A percentile compares a stretch with the other conserved stretches of the same genome.
These are phyloP conservation scores for Dendrostoma leiphaemia DNA, from an alignment of 2,329 filamentous ascomycete genomes.

Conservation along the genomic window DNA sequence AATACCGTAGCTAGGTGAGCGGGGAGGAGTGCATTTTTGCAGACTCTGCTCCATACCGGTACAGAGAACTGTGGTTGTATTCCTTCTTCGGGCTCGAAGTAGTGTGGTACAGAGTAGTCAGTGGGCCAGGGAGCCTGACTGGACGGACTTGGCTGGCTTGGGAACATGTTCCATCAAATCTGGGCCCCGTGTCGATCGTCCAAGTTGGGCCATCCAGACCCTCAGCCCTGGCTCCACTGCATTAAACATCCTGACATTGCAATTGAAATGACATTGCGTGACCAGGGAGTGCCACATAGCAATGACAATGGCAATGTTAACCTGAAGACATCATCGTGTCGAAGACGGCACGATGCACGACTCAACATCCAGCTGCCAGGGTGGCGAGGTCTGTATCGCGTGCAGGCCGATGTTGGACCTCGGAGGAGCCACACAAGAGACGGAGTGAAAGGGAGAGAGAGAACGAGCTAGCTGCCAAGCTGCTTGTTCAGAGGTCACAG, in stretches of 20 bases:
- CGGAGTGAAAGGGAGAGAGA: background rate
- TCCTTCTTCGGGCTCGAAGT: too few relatives aligned
- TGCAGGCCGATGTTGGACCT: too few relatives aligned
- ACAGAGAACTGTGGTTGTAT: too few relatives aligned
- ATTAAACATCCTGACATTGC: background rate
- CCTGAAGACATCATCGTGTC: too few relatives aligned
- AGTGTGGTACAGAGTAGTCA: too few relatives aligned
- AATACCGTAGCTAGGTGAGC: too few relatives aligned
- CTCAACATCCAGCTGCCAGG: too few relatives aligned
- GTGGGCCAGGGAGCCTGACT: background rate
- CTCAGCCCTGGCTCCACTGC: background rate
- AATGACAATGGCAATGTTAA: background rate
- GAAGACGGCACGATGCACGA: too few relatives aligned
- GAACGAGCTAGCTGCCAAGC: background rate
- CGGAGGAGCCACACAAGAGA: background rate
- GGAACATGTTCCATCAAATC: background rate
- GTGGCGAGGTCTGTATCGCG: too few relatives aligned
- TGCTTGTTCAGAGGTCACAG: background rate
- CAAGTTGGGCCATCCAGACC: background rate
- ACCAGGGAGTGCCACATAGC: background rate
- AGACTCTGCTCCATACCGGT: too few relatives aligned
- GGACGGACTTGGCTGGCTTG: background rate
- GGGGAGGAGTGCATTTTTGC: background rate
- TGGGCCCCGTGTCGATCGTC: background rate
- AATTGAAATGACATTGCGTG: background rate